phyloP scores from a whole-genome alignment of 331 rosid genomes.

The Arachis monticola region DNA sequence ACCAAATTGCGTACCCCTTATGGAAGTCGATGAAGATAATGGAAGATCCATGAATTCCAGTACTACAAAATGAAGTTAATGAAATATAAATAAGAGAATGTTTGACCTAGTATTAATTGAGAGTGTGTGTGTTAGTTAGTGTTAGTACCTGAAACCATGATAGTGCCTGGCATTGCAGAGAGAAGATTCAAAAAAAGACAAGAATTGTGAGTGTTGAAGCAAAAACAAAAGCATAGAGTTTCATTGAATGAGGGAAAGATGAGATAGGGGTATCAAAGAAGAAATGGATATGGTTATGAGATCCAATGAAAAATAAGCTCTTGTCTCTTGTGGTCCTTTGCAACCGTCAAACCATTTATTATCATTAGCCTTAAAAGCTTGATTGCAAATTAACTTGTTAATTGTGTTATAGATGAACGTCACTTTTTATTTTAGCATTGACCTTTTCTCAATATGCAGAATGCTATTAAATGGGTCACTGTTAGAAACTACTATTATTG shows the following conservation, averaged over 20 bases:
- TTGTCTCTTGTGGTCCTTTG: slow-evolving; percentile 52
- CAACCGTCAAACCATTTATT: slow-evolving; percentile 18
- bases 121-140: too few species aligned
- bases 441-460: too few species aligned
- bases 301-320: slow-evolving; percentile 38
- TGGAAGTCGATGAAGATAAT: slow-evolving; percentile 60
- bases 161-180: slow-evolving; percentile 90
- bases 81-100: slow-evolving; percentile 9
- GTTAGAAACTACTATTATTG: too few species aligned
- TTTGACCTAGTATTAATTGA: slow-evolving; percentile 33
- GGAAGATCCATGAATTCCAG: slow-evolving; percentile 73
- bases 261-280: slow-evolving; percentile 35
- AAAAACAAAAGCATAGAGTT: slow-evolving; percentile 2
- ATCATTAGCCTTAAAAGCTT: slow-evolving; percentile 44
- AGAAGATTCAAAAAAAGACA: slow-evolving; percentile 27
- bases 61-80: slow-evolving; percentile 50
- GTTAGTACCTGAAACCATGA: slow-evolving; percentile 80
- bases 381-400: slow-evolving; percentile 16
- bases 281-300: slow-evolving; percentile 45
- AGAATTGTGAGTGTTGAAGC: slow-evolving; percentile 25
- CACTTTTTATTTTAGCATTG: too few species aligned
- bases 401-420: too few species aligned
- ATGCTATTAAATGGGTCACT: too few species aligned
- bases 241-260: slow-evolving; percentile 34
- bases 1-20: slow-evolving; percentile 57